Percentiles rank a stretch among this genome's conserved stretches.
Conservation (phyloP, 2,329 filamentous ascomycete genomes). For the Sporothrix globosa region DNA sequence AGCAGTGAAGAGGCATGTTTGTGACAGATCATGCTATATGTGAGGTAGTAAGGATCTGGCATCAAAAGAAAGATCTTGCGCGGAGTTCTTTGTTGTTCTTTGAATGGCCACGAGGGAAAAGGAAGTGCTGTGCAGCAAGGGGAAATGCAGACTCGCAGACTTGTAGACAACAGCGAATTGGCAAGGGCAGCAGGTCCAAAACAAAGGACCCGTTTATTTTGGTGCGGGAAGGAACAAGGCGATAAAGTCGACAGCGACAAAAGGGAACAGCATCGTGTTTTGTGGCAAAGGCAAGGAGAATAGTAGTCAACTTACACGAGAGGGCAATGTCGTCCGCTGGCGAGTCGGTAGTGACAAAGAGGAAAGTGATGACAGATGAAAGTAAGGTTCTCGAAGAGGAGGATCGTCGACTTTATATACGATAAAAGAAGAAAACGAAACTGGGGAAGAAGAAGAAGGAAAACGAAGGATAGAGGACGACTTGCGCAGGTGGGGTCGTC, state of each 20-base stretch:
- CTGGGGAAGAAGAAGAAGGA: conserved; percentile 10
- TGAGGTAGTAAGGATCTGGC: not conserved
- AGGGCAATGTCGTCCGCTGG: not conserved
- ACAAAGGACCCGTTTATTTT: not conserved
- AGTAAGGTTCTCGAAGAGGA: not conserved
- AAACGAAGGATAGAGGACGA: not conserved
- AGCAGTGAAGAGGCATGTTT: not conserved
- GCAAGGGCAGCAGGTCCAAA: not conserved
- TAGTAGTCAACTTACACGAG: not conserved
- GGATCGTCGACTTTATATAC: conserved; percentile 23
- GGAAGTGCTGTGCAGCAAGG: not conserved
- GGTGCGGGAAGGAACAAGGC: not conserved
- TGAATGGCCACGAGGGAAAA: not conserved
- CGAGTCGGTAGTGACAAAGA: conserved; percentile 6
- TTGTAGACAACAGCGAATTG: not conserved
- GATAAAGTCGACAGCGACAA: not conserved
- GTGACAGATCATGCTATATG: not conserved
- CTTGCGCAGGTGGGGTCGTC: conserved; percentile 23
- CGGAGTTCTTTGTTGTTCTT: conserved; percentile 3
- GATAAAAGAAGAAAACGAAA: too few species aligned
- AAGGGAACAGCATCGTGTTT: not conserved
- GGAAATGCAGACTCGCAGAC: not conserved
- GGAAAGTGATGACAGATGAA: not conserved
- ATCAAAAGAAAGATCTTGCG: conserved; percentile 4
- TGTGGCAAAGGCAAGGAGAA: not conserved